Evolutionary conservation across 2,329 filamentous ascomycete species (phyloP), one percentile per base, ranked within the genome.

Genomic region (Orbilia blumenaviensis): DNA sequence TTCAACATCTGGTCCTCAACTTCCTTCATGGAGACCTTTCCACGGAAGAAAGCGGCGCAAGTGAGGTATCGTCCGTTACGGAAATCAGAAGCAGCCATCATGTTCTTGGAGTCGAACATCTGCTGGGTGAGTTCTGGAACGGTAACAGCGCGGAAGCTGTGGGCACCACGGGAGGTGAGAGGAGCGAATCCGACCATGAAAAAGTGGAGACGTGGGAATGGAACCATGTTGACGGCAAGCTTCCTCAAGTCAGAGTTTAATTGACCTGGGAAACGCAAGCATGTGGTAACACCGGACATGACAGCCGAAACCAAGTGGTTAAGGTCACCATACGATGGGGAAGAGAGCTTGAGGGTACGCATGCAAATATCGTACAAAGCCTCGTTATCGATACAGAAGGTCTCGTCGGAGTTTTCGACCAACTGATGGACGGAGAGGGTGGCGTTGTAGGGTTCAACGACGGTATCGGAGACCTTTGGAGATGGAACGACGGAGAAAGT

Each of bases 81-180:
- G 93, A 99, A 99, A 88, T 99, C 95, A 79, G 94, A 96, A 80
- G 95, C 95, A 86, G 95, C 95, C 95, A 99, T 99, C 94, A 99
- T 99, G 91, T 99, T 99, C 93, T 98, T 99, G 83, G 95, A 94
- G 88, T 99, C 95, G 88, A 96, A 99, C 93, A 99, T 98, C 86
- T 99, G 95, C 88, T 99, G 95, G 82, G 95, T 98, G 85, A 99
- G 89, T 89, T 99, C 95, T 73, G 95, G 94, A 78, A 99, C 95
- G 83, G 91, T 94, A 85, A 98, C 92, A 80, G 95, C 94, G 84
- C 95, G 95, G 94, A 98, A 99, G 81, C 92, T 93, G 89, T 96
- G 86, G 80, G 94, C 91, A 82, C 90, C 90, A 85, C 91, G 91
- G 86, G 93, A 96, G 85, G 95, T 99, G 83, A 99, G 89, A 84